Conservation (phyloP, 352 stramenopile genomes). For the Halophytophthora polymorphica region DNA sequence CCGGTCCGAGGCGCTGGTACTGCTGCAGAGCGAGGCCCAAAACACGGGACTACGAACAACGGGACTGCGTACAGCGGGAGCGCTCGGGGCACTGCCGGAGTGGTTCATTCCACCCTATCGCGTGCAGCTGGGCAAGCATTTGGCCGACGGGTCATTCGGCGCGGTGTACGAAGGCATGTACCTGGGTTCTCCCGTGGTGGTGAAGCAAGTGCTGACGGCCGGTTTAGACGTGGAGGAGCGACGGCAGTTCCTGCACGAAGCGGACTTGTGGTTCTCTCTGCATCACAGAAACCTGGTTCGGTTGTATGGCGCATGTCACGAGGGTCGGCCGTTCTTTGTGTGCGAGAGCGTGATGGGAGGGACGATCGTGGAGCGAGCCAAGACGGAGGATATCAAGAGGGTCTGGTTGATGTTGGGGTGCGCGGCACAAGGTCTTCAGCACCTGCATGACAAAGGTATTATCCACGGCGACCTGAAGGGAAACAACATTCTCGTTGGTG, state of each 20-base stretch:
- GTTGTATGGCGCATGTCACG: slow-evolving; percentile 25
- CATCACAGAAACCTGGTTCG: slow-evolving; percentile 26
- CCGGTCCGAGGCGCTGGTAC: slow-evolving; percentile 8
- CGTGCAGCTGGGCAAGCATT: slow-evolving; percentile 13
- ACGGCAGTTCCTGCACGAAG: slow-evolving; percentile 15
- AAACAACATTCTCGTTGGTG: slow-evolving; percentile 26
- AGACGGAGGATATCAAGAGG: background rate
- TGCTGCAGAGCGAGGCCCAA: slow-evolving; percentile 8
- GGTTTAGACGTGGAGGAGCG: background rate
- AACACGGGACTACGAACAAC: background rate
- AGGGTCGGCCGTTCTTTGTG: slow-evolving; percentile 15
- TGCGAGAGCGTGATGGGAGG: slow-evolving; percentile 7
- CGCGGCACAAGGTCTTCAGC: slow-evolving; percentile 15
- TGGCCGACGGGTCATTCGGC: no score
- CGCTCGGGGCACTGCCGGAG: slow-evolving; percentile 1
- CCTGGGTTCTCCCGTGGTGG: no score
- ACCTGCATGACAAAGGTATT: slow-evolving; percentile 17
- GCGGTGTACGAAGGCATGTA: no score
- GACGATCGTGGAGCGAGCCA: background rate
- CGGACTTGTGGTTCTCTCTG: slow-evolving; percentile 15
- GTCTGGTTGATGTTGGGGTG: slow-evolving; percentile 5
- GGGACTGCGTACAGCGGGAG: background rate
- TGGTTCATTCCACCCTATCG: slow-evolving; percentile 24
- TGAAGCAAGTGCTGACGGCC: slow-evolving; percentile 13
- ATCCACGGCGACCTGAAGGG: no score